Conservation (phyloP, 108 stramenopile genomes). For the Cafeteria roenbergensis region DNA sequence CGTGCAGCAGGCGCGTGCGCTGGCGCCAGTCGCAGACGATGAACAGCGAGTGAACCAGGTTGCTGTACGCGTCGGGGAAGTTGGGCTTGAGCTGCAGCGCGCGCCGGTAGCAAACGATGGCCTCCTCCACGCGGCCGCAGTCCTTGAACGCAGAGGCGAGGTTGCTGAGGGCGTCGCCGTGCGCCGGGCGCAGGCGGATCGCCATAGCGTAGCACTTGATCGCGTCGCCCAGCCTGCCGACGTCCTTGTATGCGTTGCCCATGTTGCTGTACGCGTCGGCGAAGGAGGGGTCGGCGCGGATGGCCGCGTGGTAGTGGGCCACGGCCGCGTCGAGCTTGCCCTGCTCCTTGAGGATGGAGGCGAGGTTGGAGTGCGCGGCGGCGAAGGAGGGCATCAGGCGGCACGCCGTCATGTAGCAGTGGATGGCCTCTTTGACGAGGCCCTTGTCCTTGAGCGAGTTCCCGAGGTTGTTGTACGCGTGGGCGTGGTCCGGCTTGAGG, state of each 20-base stretch:
- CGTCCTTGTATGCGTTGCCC: conserved; percentile 51
- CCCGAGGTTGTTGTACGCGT: conserved; percentile 58
- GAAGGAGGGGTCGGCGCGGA: conserved; percentile 43
- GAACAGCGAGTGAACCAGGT: conserved; percentile 34
- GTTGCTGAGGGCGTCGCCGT: conserved; percentile 37
- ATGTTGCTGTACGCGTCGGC: conserved; percentile 53
- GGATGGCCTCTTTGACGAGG: conserved; percentile 46
- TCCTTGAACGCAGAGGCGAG: conserved; percentile 47
- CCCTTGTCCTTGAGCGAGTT: conserved; percentile 39
- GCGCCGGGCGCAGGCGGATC: conserved; percentile 26
- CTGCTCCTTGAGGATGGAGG: conserved; percentile 45
- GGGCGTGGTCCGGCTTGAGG: conserved; percentile 52
- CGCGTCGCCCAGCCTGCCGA: conserved; percentile 34
- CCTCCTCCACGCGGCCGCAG: conserved; percentile 31
- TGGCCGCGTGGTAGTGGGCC: conserved; percentile 50
- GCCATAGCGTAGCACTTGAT: conserved; percentile 42
- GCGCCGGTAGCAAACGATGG: conserved; percentile 38
- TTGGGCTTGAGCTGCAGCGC: conserved; percentile 37
- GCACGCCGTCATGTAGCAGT: conserved; percentile 53
- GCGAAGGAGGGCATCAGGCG: conserved; percentile 50
- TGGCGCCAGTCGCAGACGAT: conserved; percentile 46
- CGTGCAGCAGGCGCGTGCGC: conserved; percentile 24
- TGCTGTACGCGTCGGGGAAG: conserved; percentile 44
- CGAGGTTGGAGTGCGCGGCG: conserved; percentile 50
- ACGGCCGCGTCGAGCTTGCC: conserved; percentile 44